Evolutionary conservation across 352 stramenopile species (phyloP).

Genomic region (Pythium guiyangense): DNA sequence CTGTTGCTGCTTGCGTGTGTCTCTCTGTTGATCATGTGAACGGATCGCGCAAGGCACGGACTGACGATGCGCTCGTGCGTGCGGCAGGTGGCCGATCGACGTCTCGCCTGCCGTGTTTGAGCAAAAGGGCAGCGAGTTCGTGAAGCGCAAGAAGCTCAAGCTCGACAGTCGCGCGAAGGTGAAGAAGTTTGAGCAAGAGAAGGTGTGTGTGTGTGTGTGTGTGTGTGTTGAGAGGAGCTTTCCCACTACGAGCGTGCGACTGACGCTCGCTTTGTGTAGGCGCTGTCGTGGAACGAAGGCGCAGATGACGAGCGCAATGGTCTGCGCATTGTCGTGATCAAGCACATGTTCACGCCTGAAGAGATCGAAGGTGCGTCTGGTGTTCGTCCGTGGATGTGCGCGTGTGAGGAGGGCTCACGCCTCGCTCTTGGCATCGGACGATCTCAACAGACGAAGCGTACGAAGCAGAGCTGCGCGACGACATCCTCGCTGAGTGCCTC

Average conservation of each 20-base stretch:
- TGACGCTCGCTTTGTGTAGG: constrained; percentile 53
- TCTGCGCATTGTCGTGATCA: constrained; percentile 95
- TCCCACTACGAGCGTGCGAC: background rate
- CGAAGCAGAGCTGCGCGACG: constrained; percentile 65
- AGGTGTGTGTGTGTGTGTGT: constrained; percentile 26
- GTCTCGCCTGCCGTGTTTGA: constrained; percentile 83
- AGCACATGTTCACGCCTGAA: constrained; percentile 92
- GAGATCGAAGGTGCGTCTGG: constrained; percentile 73
- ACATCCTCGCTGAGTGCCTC: constrained; percentile 80
- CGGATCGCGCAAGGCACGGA: background rate
- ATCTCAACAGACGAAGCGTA: constrained; percentile 64
- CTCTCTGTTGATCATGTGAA: background rate
- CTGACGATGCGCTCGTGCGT: background rate
- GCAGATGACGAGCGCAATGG: constrained; percentile 89
- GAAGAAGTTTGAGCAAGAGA: constrained; percentile 85
- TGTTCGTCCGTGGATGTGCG: no score
- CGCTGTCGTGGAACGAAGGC: constrained; percentile 94
- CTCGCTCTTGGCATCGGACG: no score
- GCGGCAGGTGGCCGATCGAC: constrained; percentile 63
- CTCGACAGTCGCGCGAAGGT: constrained; percentile 84
- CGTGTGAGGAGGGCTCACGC: no score
- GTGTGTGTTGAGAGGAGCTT: no score
- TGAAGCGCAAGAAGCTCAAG: constrained; percentile 76
- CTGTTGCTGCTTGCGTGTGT: background rate
- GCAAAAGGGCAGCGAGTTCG: constrained; percentile 79